Percentiles rank a stretch among this genome's conserved stretches.
Conservation (phyloP, 805 yeast genomes). For the Ogataea nitratoaversa region DNA sequence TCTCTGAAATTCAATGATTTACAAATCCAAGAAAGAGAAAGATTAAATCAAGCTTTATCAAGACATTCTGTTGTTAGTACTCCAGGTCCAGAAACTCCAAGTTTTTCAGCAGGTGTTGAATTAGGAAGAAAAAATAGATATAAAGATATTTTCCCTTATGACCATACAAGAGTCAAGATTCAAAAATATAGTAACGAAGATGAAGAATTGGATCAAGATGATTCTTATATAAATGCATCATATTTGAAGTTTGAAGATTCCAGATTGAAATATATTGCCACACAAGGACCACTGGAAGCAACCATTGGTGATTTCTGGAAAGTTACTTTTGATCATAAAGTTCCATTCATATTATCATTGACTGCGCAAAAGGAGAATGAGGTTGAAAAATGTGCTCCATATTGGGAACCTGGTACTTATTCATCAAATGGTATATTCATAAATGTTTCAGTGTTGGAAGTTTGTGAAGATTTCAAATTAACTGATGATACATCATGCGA, state of each 20-base stretch:
- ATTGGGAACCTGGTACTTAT: constrained; percentile 67
- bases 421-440: constrained; percentile 25
- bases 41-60: constrained; percentile 49
- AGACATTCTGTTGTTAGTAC: constrained; percentile 16
- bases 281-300: constrained; percentile 79
- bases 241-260: constrained; percentile 46
- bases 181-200: constrained; percentile 19
- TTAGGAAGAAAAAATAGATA: constrained; percentile 79
- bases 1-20: constrained; percentile 57
- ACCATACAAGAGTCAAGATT: constrained; percentile 75
- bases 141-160: constrained; percentile 84
- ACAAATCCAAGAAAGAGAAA: constrained; percentile 64
- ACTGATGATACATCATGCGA: constrained; percentile 17
- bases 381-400: constrained; percentile 75
- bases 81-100: constrained; percentile 32
- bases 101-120: constrained; percentile 73
- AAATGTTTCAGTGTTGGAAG: constrained; percentile 22
- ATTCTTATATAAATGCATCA: constrained; percentile 78
- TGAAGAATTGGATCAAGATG: constrained; percentile 35
- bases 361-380: constrained; percentile 75
- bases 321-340: constrained; percentile 58
- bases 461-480: constrained; percentile 24
- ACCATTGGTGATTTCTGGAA: constrained; percentile 87
- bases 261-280: constrained; percentile 60
- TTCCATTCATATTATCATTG: constrained; percentile 67